Evolutionary conservation across 257 asterid species (phyloP).

Genomic region (Misopates orontium): DNA sequence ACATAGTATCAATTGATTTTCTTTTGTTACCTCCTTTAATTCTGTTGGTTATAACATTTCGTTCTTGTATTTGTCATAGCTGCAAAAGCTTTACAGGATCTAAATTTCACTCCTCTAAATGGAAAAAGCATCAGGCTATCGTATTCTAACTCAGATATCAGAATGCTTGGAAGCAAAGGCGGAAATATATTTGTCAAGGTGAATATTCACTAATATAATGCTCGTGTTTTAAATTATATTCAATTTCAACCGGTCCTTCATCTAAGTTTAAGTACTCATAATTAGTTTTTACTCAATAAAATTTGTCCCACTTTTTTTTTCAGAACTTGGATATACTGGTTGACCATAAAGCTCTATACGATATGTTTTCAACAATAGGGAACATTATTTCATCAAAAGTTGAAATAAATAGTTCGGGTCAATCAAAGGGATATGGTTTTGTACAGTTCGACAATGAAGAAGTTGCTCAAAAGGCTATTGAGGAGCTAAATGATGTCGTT

Average conservation of each 20-base stretch:
- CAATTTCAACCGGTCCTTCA: no score
- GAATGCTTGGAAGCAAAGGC: constrained; percentile 41
- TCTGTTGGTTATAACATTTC: no score
- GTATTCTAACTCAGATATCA: constrained; percentile 54
- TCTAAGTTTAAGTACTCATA: neutral
- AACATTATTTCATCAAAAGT: constrained; percentile 57
- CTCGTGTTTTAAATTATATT: constrained; percentile 22
- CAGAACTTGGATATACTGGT: constrained; percentile 46
- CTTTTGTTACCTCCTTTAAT: no score
- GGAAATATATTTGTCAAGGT: constrained; percentile 74
- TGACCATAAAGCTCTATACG: constrained; percentile 53
- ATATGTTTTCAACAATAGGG: constrained; percentile 56
- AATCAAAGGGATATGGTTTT: constrained; percentile 64
- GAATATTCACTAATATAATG: no score
- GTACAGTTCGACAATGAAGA: constrained; percentile 55
- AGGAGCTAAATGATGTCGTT: constrained; percentile 40
- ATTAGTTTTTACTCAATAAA: no score
- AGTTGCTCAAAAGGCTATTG: constrained; percentile 48
- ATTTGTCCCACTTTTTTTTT: no score
- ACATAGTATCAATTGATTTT: no score
- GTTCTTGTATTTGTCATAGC: constrained; percentile 25
- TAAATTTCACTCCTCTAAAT: constrained; percentile 46
- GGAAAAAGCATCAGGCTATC: constrained; percentile 55
- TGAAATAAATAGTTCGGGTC: constrained; percentile 48
- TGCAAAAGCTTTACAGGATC: constrained; percentile 30